Percentiles rank a stretch among this genome's conserved stretches.
These are phyloP conservation scores for Micromonas pusilla DNA, from an alignment of 139 green algal genomes.

Conservation along the genomic window DNA sequence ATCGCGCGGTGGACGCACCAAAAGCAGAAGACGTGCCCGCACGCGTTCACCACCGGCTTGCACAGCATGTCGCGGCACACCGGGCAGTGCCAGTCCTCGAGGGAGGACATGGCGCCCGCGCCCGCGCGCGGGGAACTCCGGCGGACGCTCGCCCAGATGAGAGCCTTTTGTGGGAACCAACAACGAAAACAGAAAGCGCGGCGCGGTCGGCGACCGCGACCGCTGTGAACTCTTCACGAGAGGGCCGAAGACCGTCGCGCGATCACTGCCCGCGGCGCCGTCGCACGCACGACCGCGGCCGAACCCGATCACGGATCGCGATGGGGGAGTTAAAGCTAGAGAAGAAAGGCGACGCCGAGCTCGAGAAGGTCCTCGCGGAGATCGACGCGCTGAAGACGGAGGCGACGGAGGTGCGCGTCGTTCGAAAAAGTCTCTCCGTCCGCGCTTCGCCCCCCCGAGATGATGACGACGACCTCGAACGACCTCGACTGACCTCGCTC, in stretches of 20 bases:
- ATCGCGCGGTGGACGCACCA: conserved; percentile 4
- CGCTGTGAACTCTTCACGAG: no score
- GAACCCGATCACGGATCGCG: background rate
- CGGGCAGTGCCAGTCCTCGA: background rate
- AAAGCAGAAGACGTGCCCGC: conserved; percentile 12
- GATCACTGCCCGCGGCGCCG: no score
- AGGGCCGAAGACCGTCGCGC: no score
- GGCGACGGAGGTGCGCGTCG: conserved; percentile 1
- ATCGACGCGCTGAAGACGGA: conserved; percentile 8
- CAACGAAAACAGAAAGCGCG: no score
- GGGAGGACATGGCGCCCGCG: background rate
- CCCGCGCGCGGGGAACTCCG: no score
- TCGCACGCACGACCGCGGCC: background rate
- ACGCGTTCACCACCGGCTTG: background rate
- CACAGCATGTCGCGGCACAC: conserved; percentile 1
- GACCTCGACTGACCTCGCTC: background rate
- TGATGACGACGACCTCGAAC: background rate
- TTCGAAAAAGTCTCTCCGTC: conserved; percentile 17
- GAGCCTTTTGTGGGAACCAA: no score
- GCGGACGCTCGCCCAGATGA: no score
- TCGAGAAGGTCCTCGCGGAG: conserved; percentile 24
- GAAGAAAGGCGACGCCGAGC: conserved; percentile 15
- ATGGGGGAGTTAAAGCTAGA: background rate
- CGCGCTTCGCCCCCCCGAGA: background rate
- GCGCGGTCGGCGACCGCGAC: no score